Conservation (phyloP, 164 flowering plant species). For the Aristolochia californica region DNA sequence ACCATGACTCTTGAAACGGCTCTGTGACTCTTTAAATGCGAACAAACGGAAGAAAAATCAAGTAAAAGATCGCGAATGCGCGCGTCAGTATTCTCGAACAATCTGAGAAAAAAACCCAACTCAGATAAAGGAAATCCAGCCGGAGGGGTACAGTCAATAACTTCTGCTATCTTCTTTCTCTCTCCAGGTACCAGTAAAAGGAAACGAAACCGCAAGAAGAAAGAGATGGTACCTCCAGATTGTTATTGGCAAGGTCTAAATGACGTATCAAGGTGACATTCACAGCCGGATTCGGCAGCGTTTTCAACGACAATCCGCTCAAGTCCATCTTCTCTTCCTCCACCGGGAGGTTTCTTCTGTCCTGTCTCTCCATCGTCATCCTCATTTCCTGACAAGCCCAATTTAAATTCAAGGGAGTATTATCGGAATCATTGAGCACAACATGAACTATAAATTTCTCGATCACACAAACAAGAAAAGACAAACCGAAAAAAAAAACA, state of each 20-base stretch:
- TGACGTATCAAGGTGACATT: slow-evolving; percentile 46
- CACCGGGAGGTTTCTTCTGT: slow-evolving; percentile 15
- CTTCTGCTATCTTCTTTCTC: background rate
- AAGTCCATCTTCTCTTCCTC: slow-evolving; percentile 42
- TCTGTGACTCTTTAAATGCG: background rate
- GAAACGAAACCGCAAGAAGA: no score
- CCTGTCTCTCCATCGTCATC: slow-evolving; percentile 11
- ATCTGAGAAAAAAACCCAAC: no score
- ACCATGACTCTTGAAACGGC: background rate
- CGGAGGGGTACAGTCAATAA: background rate
- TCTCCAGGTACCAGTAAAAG: background rate
- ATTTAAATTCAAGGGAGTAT: no score
- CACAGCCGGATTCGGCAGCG: slow-evolving; percentile 48
- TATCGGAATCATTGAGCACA: no score
- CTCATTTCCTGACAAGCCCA: slow-evolving; percentile 3
- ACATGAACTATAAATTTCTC: no score
- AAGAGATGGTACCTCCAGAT: slow-evolving; percentile 44
- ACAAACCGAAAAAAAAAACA: no score
- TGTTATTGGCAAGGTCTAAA: slow-evolving; percentile 76
- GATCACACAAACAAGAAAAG: no score
- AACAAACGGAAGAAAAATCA: background rate
- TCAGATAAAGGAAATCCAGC: background rate
- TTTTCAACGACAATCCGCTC: slow-evolving; percentile 57
- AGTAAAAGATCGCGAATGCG: no score
- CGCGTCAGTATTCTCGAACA: no score